Evolutionary conservation across 768 basidiomycete species (phyloP), one percentile per base, ranked within the genome.

Genomic region (Leucocoprinus birnbaumii): DNA sequence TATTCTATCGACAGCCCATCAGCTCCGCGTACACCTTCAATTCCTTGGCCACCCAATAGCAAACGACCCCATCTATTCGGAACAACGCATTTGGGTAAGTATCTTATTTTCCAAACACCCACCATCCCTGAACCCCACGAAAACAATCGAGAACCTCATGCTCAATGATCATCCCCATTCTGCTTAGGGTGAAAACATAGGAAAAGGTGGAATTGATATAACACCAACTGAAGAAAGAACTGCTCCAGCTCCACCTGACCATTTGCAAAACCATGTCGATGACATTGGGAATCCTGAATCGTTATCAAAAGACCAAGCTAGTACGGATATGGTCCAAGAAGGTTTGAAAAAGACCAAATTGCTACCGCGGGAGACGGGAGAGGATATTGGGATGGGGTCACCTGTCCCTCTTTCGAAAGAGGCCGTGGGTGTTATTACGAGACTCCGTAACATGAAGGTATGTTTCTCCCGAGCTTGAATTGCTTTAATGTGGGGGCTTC

Each of bases 21-120:
- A 99, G 70, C 91, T 98, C 55, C 83, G 97, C 48, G 96, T 99
- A 2, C 97, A 99, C 65, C 80, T 99, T 2, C 97, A 98, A 70
- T 98, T 81, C 69, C 82, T 99, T 54, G 97, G 96, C 1, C 75
- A 91, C 65, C 89, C 97, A 0, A 94, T 99, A 59, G 91, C 92
- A 10, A 98, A 99, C 66, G 97, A 98, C 61, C 91, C 94, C 2
- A 80, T 98, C 2, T 99, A 99, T 69, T 87, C 89, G 16, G 88
- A 89, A 56, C 73, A 75, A 31, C 80, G 78, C 38, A 90, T 91
- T 49, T 92, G 90, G 90, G 90, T 85, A 61, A 38, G 38, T 16
- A n/a, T 38, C 38, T 38, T 65, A 61, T 13, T n/a, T 25, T 26
- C 38, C 31, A 72, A 65, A 21, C 35, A n/a, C 24, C 21, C 34